Evolutionary conservation across 768 basidiomycete species (phyloP).

Genomic region (Artomyces pyxidatus): DNA sequence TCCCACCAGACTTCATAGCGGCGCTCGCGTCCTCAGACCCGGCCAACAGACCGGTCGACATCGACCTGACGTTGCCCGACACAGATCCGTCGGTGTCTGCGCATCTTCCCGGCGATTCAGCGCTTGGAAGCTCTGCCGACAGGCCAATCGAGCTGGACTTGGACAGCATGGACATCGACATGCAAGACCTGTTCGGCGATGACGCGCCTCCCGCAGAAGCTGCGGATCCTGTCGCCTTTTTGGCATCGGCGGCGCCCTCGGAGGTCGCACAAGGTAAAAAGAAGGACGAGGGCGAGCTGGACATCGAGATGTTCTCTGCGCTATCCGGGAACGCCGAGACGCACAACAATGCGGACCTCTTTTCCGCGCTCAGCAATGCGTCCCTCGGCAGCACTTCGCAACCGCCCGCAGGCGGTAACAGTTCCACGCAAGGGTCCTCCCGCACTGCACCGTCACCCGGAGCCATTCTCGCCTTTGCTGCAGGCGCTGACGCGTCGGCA

Average conservation of each 20-base stretch:
- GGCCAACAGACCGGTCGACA: slow-evolving; percentile 33
- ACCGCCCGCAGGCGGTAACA: neutral
- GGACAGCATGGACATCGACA: slow-evolving; percentile 60
- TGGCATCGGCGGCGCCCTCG: neutral
- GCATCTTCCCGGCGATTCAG: slow-evolving; percentile 28
- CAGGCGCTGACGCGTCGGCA: slow-evolving; percentile 20
- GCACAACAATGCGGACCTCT: neutral
- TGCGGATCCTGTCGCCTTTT: neutral
- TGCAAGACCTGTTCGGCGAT: slow-evolving; percentile 18
- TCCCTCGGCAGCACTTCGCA: too few relatives aligned
- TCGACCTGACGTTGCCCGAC: slow-evolving; percentile 40
- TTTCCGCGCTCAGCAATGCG: neutral
- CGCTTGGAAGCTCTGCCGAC: slow-evolving; percentile 58
- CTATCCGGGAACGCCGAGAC: neutral
- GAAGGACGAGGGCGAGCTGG: neutral
- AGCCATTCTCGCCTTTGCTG: slow-evolving; percentile 30
- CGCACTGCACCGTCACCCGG: slow-evolving; percentile 10
- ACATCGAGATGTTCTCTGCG: neutral
- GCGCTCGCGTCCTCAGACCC: slow-evolving; percentile 34
- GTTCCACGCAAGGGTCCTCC: slow-evolving; percentile 1
- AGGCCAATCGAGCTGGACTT: slow-evolving; percentile 78
- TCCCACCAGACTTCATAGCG: slow-evolving; percentile 56
- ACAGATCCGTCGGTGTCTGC: slow-evolving; percentile 19
- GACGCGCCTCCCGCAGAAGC: neutral
- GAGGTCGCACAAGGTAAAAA: neutral